Evolutionary conservation across 2,329 filamentous ascomycete genomes (phyloP).

Genomic region (Trichophyton verrucosum): DNA sequence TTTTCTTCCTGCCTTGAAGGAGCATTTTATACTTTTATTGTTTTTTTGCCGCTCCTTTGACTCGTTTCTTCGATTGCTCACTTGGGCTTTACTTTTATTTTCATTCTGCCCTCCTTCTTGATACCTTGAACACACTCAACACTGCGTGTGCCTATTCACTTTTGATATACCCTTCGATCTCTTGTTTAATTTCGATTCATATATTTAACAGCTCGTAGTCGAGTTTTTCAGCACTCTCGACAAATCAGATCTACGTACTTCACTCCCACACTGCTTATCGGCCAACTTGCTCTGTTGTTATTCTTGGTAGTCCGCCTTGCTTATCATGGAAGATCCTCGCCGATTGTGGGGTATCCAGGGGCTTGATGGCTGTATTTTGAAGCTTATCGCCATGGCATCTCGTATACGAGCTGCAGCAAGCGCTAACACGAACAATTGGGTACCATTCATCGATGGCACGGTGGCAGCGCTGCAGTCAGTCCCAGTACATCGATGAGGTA

Average conservation of each 20-base stretch:
- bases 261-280: background rate
- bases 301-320: background rate
- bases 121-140: background rate
- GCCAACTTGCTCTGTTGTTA: background rate
- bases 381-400: background rate
- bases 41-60: background rate
- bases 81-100: background rate
- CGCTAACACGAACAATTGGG: background rate
- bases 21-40: background rate
- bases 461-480: background rate
- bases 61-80: background rate
- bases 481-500: background rate
- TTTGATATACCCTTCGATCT: background rate
- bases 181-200: background rate
- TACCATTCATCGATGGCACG: conserved; percentile 2
- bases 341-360: background rate
- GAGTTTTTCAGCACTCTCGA: background rate
- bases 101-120: background rate
- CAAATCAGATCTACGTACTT: background rate
- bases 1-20: background rate
- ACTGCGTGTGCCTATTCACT: background rate
- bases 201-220: background rate
- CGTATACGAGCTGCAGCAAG: background rate
- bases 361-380: background rate
- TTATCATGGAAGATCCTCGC: background rate